A percentile compares a stretch with the other conserved stretches of the same genome.
These are phyloP conservation scores for Penstemon eatonii DNA, from an alignment of 257 asterid species.

Conservation along the genomic window DNA sequence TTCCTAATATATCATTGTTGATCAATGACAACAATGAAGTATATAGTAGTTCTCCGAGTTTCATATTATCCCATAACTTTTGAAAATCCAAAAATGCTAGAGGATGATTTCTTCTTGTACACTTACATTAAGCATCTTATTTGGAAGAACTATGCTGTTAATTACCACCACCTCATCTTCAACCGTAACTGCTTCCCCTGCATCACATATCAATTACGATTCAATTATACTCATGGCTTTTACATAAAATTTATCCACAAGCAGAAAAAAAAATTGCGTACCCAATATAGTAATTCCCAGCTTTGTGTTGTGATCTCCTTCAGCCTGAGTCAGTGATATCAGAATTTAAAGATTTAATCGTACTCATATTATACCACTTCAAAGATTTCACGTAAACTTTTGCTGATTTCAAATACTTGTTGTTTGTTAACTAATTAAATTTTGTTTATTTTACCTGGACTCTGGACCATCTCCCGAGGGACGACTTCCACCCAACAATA, in stretches of 20 bases:
- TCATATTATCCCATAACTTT: background rate
- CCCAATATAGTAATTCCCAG: conserved; percentile 82
- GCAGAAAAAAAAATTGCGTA: conserved; percentile 27
- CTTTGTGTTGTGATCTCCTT: conserved; percentile 68
- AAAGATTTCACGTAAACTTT: background rate
- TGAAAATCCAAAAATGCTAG: conserved; percentile 21
- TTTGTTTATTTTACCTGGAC: conserved; percentile 55
- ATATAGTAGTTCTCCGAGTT: no score
- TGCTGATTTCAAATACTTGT: background rate
- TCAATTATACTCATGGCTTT: background rate
- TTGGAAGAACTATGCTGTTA: conserved; percentile 86
- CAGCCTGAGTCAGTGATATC: conserved; percentile 51
- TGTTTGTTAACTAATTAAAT: background rate
- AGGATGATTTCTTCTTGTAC: conserved; percentile 84
- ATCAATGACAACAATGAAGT: no score
- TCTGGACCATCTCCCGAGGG: conserved; percentile 80
- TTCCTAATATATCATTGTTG: no score
- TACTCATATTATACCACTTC: background rate
- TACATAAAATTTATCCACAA: background rate
- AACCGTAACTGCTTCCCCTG: conserved; percentile 80
- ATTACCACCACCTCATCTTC: conserved; percentile 78
- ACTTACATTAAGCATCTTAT: conserved; percentile 67
- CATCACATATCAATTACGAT: conserved; percentile 12
- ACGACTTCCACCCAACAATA: conserved; percentile 82
- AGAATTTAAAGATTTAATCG: background rate